Evolutionary conservation across 139 green algal species (phyloP).

Genomic region (Micractinium conductrix): DNA sequence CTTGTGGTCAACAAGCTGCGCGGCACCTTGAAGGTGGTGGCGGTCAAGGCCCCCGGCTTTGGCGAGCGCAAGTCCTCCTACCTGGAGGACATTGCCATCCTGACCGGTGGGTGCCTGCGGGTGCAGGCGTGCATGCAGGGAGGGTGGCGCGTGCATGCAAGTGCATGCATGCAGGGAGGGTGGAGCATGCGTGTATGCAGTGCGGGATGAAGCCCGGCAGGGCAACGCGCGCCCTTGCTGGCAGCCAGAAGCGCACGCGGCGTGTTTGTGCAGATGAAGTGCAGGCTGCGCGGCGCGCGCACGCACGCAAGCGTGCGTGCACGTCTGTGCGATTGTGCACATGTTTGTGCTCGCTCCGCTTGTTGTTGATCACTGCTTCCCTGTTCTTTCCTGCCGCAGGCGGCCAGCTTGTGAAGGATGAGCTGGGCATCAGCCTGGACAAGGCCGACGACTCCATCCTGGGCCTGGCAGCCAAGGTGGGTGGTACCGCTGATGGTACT

Average conservation of each 20-base stretch:
- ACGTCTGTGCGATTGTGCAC: not conserved
- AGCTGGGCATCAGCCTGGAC: constrained; percentile 95
- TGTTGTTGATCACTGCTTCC: not conserved
- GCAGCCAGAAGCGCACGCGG: too few relatives aligned
- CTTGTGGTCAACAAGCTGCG: constrained; percentile 99
- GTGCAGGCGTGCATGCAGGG: too few relatives aligned
- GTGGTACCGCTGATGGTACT: not conserved
- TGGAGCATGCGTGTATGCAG: too few relatives aligned
- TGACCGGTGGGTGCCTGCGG: constrained; percentile 91
- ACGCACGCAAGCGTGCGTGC: too few relatives aligned
- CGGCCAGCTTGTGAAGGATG: constrained; percentile 93
- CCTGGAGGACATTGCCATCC: constrained; percentile 99
- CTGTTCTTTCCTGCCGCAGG: constrained; percentile 14
- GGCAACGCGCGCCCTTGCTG: too few relatives aligned
- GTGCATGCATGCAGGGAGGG: too few relatives aligned
- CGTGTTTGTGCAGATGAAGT: too few relatives aligned
- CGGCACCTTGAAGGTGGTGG: constrained; percentile 91
- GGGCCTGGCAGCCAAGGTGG: constrained; percentile 91
- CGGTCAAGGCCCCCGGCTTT: constrained; percentile 98
- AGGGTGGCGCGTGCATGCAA: too few relatives aligned
- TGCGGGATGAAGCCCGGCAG: too few relatives aligned
- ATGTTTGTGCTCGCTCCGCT: not conserved
- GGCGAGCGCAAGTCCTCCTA: constrained; percentile 98
- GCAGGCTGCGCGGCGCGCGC: too few relatives aligned
- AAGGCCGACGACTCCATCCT: constrained; percentile 81